Evolutionary conservation across 441 rosid genomes (phyloP).

Genomic region (Populus hybrid): DNA sequence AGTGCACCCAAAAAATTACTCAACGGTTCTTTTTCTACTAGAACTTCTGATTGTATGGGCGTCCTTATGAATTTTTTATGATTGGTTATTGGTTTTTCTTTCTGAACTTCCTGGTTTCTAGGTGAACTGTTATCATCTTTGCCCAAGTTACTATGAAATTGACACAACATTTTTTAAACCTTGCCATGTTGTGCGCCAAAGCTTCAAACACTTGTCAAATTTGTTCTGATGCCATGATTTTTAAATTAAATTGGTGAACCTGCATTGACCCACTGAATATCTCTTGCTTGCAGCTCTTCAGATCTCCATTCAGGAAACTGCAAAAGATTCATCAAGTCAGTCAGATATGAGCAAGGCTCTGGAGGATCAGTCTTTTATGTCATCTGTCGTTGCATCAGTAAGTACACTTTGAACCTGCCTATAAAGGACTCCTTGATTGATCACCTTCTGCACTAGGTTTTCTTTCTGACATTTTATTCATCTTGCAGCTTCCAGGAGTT

Average conservation of each 20-base stretch:
- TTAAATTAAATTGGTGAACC: not conserved
- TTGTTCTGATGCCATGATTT: not conserved
- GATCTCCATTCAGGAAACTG: constrained; percentile 49
- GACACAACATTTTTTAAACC: not conserved
- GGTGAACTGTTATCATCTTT: not conserved
- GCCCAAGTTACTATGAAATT: not conserved
- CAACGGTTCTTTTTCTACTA: not conserved
- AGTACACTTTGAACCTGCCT: constrained; percentile 7
- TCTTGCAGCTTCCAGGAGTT: constrained; percentile 68
- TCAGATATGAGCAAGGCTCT: constrained; percentile 51
- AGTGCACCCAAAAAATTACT: not conserved
- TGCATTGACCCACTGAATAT: not conserved
- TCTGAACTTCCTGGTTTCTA: not conserved
- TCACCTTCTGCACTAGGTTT: not conserved
- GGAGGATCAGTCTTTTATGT: constrained; percentile 60
- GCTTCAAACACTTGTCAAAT: not conserved
- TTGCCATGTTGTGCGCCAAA: not conserved
- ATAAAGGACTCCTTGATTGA: not conserved
- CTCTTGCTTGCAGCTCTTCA: constrained; percentile 49
- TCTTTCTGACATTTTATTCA: not conserved
- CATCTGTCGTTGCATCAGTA: constrained; percentile 63
- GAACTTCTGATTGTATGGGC: not conserved
- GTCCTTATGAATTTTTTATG: not conserved
- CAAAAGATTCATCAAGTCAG: constrained; percentile 42
- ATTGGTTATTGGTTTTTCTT: not conserved